These are phyloP conservation scores for Incumbomyces delicatus DNA, from an alignment of 2,329 filamentous ascomycete species.

Conservation along the genomic window DNA sequence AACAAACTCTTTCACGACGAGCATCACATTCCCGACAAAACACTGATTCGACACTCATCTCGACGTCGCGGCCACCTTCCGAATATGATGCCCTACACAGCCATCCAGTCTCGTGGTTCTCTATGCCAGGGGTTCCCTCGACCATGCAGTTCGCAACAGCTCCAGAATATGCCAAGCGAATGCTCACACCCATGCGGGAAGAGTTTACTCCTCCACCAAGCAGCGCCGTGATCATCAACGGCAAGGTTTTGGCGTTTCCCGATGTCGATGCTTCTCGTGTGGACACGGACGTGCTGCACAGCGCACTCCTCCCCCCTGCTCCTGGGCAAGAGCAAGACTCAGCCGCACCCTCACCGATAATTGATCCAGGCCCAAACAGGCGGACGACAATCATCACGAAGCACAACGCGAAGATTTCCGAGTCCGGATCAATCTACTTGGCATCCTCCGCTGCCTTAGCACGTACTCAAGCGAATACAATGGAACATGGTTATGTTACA, in stretches of 20 bases:
- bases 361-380: slow-evolving; percentile 6
- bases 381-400: slow-evolving; percentile 3
- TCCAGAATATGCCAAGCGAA: slow-evolving; percentile 12
- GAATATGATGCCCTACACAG: slow-evolving; percentile 20
- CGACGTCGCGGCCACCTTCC: slow-evolving; percentile 16
- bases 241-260: slow-evolving; percentile 13
- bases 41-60: slow-evolving; percentile 14
- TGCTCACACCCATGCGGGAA: slow-evolving; percentile 20
- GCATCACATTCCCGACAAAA: slow-evolving; percentile 9
- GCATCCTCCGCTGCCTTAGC: background rate
- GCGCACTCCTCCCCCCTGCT: slow-evolving; percentile 3
- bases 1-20: slow-evolving; percentile 5
- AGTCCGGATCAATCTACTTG: slow-evolving; percentile 4
- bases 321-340: slow-evolving; percentile 2
- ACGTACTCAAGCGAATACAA: background rate
- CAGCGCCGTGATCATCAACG: slow-evolving; percentile 14
- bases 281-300: background rate
- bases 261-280: slow-evolving; percentile 3
- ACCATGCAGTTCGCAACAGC: slow-evolving; percentile 23
- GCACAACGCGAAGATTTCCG: slow-evolving; percentile 5
- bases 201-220: slow-evolving; percentile 18
- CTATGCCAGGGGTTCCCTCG: slow-evolving; percentile 17
- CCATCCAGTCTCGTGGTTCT: slow-evolving; percentile 21
- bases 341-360: slow-evolving; percentile 1
- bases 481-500: slow-evolving; percentile 4